Evolutionary conservation across 768 basidiomycete genomes (phyloP), one percentile per base, ranked within the genome.

Genomic region (Pisolithus albus): DNA sequence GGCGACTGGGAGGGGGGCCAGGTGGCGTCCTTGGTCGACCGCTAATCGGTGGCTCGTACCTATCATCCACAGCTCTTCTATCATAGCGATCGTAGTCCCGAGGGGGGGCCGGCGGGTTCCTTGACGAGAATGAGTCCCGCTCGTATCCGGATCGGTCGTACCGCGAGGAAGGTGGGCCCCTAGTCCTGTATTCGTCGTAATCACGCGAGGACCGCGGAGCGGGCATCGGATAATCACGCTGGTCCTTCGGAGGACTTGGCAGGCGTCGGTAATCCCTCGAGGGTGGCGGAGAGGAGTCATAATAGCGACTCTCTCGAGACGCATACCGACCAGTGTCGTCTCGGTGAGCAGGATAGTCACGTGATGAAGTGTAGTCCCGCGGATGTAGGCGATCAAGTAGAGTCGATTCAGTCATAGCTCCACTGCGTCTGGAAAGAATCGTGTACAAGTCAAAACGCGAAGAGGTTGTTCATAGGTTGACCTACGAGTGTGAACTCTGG

Each of bases 41-140:
- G 48, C 75, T 65, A 39, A 26, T 4, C 26, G 63, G 55, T 16
- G 57, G 55, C 15, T 16, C 23, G 49, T 68, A 74, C 56, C 72
- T 68, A 39, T 77, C 78, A 44, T 66, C 73, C 18, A 65, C 61
- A 40, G 63, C 57, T 36, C 82, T 74, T 62, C 80, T 72, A 45
- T 81, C 81, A 59, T 80, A 78, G 42, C 84, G 75, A 55, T 88
- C 86, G 67, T 83, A 83, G 21, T 80, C 76, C 44, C 78, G 70
- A 64, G 26, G 26, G 1, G 67, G 61, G 52, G 73, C 69, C n/a
- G 74, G 68, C 38, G 78, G 74, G 64, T 82, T 54, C 72, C 72
- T 56, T 80, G 76, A 60, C 79, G 74, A 52, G 75, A 65, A 57
- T 76, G 76, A 67, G n/a, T 82, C 71, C 47, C 58, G 63, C 47